phyloP scores from a whole-genome alignment of 2,329 filamentous ascomycete species.

The Cladosporium sp. region DNA sequence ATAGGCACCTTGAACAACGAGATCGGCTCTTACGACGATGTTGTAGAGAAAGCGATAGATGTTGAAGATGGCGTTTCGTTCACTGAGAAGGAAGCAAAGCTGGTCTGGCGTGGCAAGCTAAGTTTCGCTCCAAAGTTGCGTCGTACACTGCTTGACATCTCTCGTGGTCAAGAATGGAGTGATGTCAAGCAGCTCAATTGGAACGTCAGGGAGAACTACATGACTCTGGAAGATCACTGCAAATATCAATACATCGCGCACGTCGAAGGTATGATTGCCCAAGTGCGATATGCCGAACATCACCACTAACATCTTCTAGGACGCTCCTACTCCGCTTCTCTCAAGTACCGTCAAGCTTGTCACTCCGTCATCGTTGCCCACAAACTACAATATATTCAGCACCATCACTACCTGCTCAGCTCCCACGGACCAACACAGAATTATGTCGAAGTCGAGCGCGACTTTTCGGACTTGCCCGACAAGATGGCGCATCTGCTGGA shows the following conservation, averaged over 20 bases:
- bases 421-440: conserved; percentile 21
- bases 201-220: conserved; percentile 20
- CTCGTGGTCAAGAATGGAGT: conserved; percentile 31
- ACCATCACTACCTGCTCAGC: conserved; percentile 36
- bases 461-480: conserved; percentile 38
- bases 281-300: not conserved
- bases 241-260: conserved; percentile 24
- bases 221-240: conserved; percentile 24
- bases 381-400: conserved; percentile 46
- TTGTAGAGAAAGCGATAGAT: conserved; percentile 28
- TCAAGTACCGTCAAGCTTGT: conserved; percentile 33
- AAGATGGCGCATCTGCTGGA: conserved; percentile 40
- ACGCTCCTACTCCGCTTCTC: conserved; percentile 29
- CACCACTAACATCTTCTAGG: conserved; percentile 9
- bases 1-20: conserved; percentile 38
- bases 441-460: conserved; percentile 30
- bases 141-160: conserved; percentile 27
- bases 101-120: conserved; percentile 29
- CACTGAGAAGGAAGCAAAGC: conserved; percentile 16
- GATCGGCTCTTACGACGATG: conserved; percentile 24
- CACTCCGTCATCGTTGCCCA: conserved; percentile 48
- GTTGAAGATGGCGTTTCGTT: conserved; percentile 3
- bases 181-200: conserved; percentile 30
- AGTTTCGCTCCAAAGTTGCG: conserved; percentile 25
- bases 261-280: conserved; percentile 22